Base-by-base conservation (phyloP, 2,329 filamentous ascomycete genomes). In the Taxawa tesnikishii region DNA sequence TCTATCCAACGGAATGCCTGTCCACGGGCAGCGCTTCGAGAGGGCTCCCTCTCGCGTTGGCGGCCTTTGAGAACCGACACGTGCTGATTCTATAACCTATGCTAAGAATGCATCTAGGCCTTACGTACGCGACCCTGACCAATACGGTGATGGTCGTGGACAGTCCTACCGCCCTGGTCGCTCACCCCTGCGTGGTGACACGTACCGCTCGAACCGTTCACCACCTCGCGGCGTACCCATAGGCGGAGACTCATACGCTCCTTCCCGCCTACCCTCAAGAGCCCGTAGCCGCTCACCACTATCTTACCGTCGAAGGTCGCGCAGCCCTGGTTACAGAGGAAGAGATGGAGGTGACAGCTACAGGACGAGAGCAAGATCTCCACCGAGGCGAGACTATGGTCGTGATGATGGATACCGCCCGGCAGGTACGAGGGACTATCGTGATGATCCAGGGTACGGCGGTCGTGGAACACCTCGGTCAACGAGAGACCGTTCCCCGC, bases 121-220 rank as follows among this genome's bases (percentile, higher is more conserved):
- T 18, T 47, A 51, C 26, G 40, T 50, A 26, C 50, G 49, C 9
- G 44, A 42, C 3, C 48, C 48, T 34, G 53, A 56, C 37, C 48
- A 51, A 23, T 55, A 48, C 35, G 43, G 48, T 31, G 45, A 37
- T 16, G 49, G 51, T 15, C 41, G 50, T 28, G 54, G 54, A 6
- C 50, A 57, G 32, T 53, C 50, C n/a, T 57, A 57, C 37, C 50
- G 54, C n/a, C 54, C 54, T 26, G 47, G 48, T 34, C 50, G 47
- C 28, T 43, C 46, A 7, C 50, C 50, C 15, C 42, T 46, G 15
- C 43, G 43, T 25, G 32, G 38, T 26, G 53, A 54, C 34, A 46
- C 38, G 41, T 55, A 63, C 43, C 56, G 63, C 50, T 60, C 48
- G 33, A 70, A 69, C 17, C 70, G 68, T 25, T 57, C 62, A 13